Conservation (phyloP, 2,329 filamentous ascomycete genomes). For the Nothophaeocryptopus gaeumannii region DNA sequence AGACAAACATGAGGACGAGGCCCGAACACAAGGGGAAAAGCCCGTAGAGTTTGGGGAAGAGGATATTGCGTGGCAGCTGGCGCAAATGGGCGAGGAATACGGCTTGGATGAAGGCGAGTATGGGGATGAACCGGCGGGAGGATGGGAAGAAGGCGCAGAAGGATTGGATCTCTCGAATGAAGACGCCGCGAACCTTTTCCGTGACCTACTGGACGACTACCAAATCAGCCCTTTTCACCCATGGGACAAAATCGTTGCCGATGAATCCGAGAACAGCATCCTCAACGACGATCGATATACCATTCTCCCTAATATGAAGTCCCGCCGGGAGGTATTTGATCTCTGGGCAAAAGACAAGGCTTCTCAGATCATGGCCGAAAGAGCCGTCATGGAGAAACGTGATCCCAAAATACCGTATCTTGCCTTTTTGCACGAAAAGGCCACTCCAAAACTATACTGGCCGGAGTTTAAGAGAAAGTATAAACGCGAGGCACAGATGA, state of each 20-base stretch:
- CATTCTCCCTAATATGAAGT: slow-evolving; percentile 74
- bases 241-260: slow-evolving; percentile 84
- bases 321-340: slow-evolving; percentile 77
- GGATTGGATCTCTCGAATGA: slow-evolving; percentile 68
- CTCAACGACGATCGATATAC: slow-evolving; percentile 86
- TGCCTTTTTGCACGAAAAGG: slow-evolving; percentile 73
- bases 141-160: slow-evolving; percentile 69
- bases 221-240: slow-evolving; percentile 81
- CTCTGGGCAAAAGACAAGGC: slow-evolving; percentile 80
- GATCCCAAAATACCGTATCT: slow-evolving; percentile 83
- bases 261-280: slow-evolving; percentile 62
- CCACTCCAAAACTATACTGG: slow-evolving; percentile 93
- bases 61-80: slow-evolving; percentile 88
- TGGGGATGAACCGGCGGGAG: slow-evolving; percentile 56
- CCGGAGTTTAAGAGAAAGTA: slow-evolving; percentile 92
- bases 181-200: slow-evolving; percentile 76
- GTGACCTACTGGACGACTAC: slow-evolving; percentile 79
- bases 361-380: slow-evolving; percentile 65
- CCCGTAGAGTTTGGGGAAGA: slow-evolving; percentile 84
- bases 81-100: slow-evolving; percentile 84
- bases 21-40: slow-evolving; percentile 55
- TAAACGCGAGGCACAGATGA: slow-evolving; percentile 77
- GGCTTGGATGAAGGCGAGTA: slow-evolving; percentile 75
- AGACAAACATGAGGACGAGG: slow-evolving; percentile 43
- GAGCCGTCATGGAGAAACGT: slow-evolving; percentile 72